phyloP scores from a whole-genome alignment of 2,329 filamentous ascomycete genomes.

The Gaeumannomyces sp. region DNA sequence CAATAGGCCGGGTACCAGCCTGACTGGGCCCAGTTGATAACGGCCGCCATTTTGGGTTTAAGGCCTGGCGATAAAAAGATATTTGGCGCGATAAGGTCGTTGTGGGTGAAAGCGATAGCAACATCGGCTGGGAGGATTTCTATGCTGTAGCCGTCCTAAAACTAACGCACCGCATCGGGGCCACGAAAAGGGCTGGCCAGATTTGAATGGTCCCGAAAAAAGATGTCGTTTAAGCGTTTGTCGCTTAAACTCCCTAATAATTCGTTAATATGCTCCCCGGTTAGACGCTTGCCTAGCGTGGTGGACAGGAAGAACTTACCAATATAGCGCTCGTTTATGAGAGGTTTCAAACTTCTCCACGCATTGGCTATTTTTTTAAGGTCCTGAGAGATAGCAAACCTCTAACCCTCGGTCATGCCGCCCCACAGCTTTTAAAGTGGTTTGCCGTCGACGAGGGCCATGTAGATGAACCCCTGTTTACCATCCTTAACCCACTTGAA shows the following conservation, averaged over 20 bases:
- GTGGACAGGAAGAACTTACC: background rate
- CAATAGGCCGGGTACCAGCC: slow-evolving; percentile 30
- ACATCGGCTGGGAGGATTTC: slow-evolving; percentile 17
- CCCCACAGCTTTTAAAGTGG: slow-evolving; percentile 16
- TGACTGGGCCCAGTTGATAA: slow-evolving; percentile 29
- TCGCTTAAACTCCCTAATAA: slow-evolving; percentile 15
- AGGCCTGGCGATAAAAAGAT: slow-evolving; percentile 23
- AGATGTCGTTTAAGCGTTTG: slow-evolving; percentile 20
- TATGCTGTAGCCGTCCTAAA: slow-evolving; percentile 19
- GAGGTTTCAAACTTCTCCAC: slow-evolving; percentile 14
- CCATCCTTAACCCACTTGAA: slow-evolving; percentile 18
- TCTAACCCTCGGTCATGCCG: slow-evolving; percentile 13
- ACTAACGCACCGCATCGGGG: slow-evolving; percentile 12
- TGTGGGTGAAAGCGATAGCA: slow-evolving; percentile 27
- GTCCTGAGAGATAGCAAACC: slow-evolving; percentile 15
- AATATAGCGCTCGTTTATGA: slow-evolving; percentile 7
- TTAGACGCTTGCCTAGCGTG: slow-evolving; percentile 10
- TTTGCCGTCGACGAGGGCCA: slow-evolving; percentile 18
- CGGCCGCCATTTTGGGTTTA: slow-evolving; percentile 19
- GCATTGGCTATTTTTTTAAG: slow-evolving; percentile 15
- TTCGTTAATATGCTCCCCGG: slow-evolving; percentile 15
- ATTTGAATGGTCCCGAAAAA: slow-evolving; percentile 21
- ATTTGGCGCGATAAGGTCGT: slow-evolving; percentile 27
- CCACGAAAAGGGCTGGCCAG: slow-evolving; percentile 13
- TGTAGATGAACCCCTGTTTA: slow-evolving; percentile 22